phyloP scores from a whole-genome alignment of 805 yeast species.

The Lipomyces anomalus region DNA sequence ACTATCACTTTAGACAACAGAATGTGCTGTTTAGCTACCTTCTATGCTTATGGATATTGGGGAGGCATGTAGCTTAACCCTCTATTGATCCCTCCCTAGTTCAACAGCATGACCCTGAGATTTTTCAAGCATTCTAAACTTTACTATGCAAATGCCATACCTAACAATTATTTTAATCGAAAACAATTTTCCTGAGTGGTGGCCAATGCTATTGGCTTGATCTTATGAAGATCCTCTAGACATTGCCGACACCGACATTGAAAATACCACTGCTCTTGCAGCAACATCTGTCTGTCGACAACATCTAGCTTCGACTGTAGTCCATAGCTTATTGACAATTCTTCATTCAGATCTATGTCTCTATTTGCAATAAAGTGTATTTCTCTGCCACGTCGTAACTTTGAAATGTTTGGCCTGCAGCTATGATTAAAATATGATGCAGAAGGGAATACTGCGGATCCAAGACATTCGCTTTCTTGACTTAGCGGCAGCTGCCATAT shows the following conservation, averaged over 20 bases:
- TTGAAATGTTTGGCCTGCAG: conserved; percentile 51
- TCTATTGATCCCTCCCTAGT: no score
- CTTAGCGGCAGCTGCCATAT: conserved; percentile 48
- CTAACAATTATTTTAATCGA: no score
- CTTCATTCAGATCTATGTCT: conserved; percentile 42
- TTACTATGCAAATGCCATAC: no score
- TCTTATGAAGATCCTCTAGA: no score
- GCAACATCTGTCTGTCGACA: conserved; percentile 38
- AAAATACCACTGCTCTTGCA: conserved; percentile 56
- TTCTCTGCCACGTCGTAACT: conserved; percentile 38
- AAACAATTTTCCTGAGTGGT: no score
- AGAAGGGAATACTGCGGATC: conserved; percentile 54
- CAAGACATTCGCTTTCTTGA: conserved; percentile 46
- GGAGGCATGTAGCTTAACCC: no score
- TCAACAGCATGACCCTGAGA: no score
- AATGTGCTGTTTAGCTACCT: no score
- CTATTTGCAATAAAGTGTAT: conserved; percentile 41
- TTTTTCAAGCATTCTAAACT: no score
- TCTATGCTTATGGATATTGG: no score
- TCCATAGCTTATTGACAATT: conserved; percentile 59
- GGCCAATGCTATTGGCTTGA: no score
- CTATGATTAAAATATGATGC: conserved; percentile 68
- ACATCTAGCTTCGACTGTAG: conserved; percentile 41
- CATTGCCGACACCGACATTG: conserved; percentile 52
- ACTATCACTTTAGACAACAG: no score